Evolutionary conservation across 2,329 filamentous ascomycete species (phyloP), one percentile per base, ranked within the genome.

Genomic region (Emergomyces africanus): DNA sequence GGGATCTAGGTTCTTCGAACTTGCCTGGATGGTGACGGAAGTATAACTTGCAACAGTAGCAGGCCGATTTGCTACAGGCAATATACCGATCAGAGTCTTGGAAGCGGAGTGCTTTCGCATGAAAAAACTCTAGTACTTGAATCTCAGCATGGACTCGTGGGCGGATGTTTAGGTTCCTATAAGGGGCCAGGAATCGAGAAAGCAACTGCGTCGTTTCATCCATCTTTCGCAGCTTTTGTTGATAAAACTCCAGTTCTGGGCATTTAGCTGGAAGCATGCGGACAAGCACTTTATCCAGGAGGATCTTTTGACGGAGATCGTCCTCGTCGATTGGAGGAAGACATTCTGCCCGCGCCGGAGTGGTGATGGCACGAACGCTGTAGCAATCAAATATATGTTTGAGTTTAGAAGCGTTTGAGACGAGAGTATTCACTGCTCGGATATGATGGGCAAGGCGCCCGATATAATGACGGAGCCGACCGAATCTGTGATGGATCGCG

Each of bases 61-160:
- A 82, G 2, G 80, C 75, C 0, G 74, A 72, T 64, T 82, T 82
- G 64, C 78, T 82, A 60, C 75, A 79, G 2, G 74, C 78, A 14
- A 82, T 74, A 62, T 74, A 81, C 2, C 67, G 66, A 59, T 81
- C 78, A 4, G 67, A 58, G 1, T 66, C 68, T 2, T 70, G 68
- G 61, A 78, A 81, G 0, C 18, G 28, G 1, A 74, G 63, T 0
- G 63, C 41, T 0, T 64, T 64, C 5, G 62, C 56, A 61, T 73
- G 66, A 61, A 81, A 81, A 56, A 77, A 68, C 44, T 82, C 77
- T 0, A 81, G 65, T 2, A 79, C 66, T 57, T 76, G 71, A 3
- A 81, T 67, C 62, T 81, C 78, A 2, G 77, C 74, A 62, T 81
- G 78, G 18, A 72, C 67, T 4, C 35, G 53, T 18, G 53, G 53